These are phyloP conservation scores for Oryza punctata DNA, from an alignment of 176 grass and related monocot species.

Conservation along the genomic window DNA sequence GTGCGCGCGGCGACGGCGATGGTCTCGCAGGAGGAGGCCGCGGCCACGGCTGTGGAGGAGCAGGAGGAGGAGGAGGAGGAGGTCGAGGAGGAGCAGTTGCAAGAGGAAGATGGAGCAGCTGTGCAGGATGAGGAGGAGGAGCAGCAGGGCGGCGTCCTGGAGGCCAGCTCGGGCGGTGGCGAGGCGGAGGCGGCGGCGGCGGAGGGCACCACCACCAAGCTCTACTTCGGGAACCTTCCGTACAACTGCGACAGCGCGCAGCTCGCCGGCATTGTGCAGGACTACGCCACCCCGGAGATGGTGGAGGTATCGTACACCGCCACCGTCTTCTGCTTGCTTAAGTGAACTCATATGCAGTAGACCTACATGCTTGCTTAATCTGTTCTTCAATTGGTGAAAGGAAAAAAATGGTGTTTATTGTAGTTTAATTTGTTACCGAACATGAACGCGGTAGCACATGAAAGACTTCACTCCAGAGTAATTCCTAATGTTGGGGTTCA, in stretches of 20 bases:
- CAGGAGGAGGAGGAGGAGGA: background rate
- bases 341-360: background rate
- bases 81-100: background rate
- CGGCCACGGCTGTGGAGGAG: conserved; percentile 50
- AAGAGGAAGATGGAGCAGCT: conserved; percentile 43
- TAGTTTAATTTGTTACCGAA: no score
- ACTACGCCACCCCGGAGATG: conserved; percentile 85
- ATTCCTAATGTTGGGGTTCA: no score
- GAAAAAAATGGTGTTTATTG: no score
- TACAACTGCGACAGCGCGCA: conserved; percentile 96
- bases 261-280: conserved; percentile 84
- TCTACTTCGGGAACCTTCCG: conserved; percentile 92
- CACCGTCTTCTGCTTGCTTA: background rate
- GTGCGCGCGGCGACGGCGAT: conserved; percentile 7
- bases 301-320: conserved; percentile 60
- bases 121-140: background rate
- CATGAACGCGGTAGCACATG: no score
- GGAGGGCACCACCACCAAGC: conserved; percentile 50
- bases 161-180: background rate
- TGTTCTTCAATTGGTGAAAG: no score
- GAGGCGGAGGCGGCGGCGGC: background rate
- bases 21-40: conserved; percentile 60
- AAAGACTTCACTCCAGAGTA: no score
- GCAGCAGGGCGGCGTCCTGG: background rate
- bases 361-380: no score